Base-by-base conservation (phyloP, 148 eudicot genomes). In the Euryodendron excelsum region DNA sequence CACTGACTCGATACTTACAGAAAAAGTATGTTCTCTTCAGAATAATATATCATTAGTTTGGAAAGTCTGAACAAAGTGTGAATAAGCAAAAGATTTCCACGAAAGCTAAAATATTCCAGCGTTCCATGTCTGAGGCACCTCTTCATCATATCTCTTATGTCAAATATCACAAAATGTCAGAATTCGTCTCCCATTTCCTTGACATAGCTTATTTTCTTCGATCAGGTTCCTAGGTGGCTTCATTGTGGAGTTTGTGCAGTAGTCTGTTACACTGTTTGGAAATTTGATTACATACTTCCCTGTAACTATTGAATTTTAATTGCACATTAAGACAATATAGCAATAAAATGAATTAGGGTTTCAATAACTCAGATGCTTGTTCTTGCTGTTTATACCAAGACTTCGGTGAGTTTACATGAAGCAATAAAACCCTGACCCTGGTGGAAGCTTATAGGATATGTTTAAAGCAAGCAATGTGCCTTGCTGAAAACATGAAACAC, bases 151-250 rank as follows among this genome's bases (percentile, higher is more conserved):
- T 55, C 60, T 55, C 25, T 55, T 55, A 18, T 55, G 23, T 55
- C 23, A 55, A 55, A 59, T 59, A 55, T 55, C 60, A 55, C 23
- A 55, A 69, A 55, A 12, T 69, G 53, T 45, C 53, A 41, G 73
- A 69, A 41, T 70, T 47, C 37, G 27, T 6, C 25, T 25, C 37
- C 23, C 27, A 48, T 30, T 14, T 48, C 53, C 11, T 1, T 45
- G 36, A 27, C n/a, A 48, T 14, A 28, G 36, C 74, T 47, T 69
- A 1, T 34, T 27, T 47, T 48, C 28, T 7, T 1, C 15, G 7
- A 25, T 70, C 37, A 47, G 21, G 39, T 70, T 70, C 56, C 13
- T 59, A 5, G 14, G 2, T 23, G 30, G 28, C 15, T 27, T 7
- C 30, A 27, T 70, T 70, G 36, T 70, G 37, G 58, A 27, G 58